Base-by-base conservation (phyloP, 495 filamentous ascomycete genomes). In the Usnea hakonensis region DNA sequence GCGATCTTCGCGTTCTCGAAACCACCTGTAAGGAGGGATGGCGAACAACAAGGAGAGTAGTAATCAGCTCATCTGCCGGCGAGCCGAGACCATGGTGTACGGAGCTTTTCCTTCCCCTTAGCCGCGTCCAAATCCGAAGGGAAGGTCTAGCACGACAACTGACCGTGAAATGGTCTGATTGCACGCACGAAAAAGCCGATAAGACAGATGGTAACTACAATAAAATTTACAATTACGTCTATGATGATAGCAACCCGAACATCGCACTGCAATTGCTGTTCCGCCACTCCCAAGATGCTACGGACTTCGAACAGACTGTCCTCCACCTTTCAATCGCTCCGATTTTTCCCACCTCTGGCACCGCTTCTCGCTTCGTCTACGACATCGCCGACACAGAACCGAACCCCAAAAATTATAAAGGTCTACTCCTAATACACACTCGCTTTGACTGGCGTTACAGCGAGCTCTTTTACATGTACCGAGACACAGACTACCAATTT, bases 81-180 rank as follows among this genome's bases (percentile, higher is more conserved):
- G 73, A 73, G 53, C 68, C 68, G 36, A 59, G 60, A 19, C 75
- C 75, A 6, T 67, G 63, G 55, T 75, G 74, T 48, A 70, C 69
- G 7, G 74, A 76, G 35, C 60, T 73, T 11, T 79, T 76, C 57
- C 67, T 79, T 50, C 76, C 76, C 16, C 57, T 75, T 48, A 73
- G 70, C 28, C 67, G 62, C 26, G 74, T 78, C 4, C 76, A 74
- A 62, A 63, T 78, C 21, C 66, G 64, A 21, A 65, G 71, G n/a
- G 64, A 69, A 43, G 61, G 69, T 19, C 61, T 65, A n/a, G 68
- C 73, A 10, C 68, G 68, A 13, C 66, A 73, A 36, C 57, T 75
- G 5, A 68, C 71, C n/a, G 50, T 76, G 13, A 75, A 71, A 64
- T 79, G 76, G 76, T 78, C 76, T 0, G 75, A 79, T 64, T 75